These are phyloP conservation scores for Colletotrichum aenigma DNA, from an alignment of 2,329 filamentous ascomycete species.

Conservation along the genomic window DNA sequence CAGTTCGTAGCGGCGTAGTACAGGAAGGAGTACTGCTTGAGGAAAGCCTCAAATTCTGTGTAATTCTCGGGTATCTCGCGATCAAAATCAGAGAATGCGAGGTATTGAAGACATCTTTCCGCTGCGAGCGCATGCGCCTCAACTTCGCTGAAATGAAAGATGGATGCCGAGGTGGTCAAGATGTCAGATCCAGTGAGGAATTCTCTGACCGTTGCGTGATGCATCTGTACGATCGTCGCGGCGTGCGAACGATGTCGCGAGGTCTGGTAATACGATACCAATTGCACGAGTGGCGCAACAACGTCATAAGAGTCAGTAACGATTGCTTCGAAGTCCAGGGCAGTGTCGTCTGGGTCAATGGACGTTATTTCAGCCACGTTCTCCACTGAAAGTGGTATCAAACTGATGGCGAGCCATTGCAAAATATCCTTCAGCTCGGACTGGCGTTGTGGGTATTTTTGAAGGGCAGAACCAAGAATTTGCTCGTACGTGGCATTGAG, in stretches of 20 bases:
- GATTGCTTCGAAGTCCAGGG: not conserved
- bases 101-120: not conserved
- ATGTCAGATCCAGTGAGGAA: not conserved
- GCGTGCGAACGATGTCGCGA: not conserved
- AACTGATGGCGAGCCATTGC: not conserved
- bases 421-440: not conserved
- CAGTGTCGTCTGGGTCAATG: not conserved
- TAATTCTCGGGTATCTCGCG: fast-evolving
- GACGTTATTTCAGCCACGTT: no score
- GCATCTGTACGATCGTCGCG: not conserved
- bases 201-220: not conserved
- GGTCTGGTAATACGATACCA: not conserved
- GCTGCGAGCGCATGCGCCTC: not conserved
- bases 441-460: not conserved
- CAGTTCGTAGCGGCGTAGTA: fast-evolving
- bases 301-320: not conserved
- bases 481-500: not conserved
- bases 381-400: no score
- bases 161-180: not conserved
- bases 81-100: not conserved
- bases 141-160: not conserved
- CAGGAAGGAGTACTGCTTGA: fast-evolving
- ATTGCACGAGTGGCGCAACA: not conserved
- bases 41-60: fast-evolving
- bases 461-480: not conserved